Evolutionary conservation across 257 asterid species (phyloP), one percentile per base, ranked within the genome.

Genomic region (Sherardia arvensis): DNA sequence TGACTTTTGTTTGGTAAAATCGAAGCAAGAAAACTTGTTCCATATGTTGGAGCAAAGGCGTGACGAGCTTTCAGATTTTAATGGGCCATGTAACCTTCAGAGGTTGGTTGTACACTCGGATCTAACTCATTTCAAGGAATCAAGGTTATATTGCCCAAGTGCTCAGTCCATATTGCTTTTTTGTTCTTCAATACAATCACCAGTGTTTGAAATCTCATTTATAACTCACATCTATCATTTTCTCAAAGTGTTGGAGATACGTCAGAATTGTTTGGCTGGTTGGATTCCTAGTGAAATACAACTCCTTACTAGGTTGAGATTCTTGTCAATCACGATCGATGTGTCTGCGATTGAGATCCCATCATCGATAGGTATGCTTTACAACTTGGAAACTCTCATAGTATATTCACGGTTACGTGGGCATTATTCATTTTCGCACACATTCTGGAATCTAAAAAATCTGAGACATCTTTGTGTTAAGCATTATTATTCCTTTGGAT

Each of bases 291-390:
- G 56, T 27, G 51, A 32, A 7, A 32, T 66, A 21, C 23, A 28
- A 20, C 29, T 38, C 18, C 69, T 66, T 10, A 49, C 38, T 66
- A 38, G 26, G 17, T n/a, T 66, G 51, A 34, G 61, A 53, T 55
- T 32, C 51, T n/a, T 66, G 30, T 21, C 69, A 21, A 14, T 53
- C 2, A 4, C 2, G 3, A 14, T 25, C 7, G 5, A 4, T 17
- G 0, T 29, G 3, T 0, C 23, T 18, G n/a, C n/a, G n/a, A n/a
- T n/a, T n/a, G 26, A 7, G 11, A 49, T 49, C 7, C 55, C 55
- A 49, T n/a, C 55, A 7, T 49, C 27, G 3, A 0, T 49, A 18
- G 23, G 55, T 49, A 49, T 3, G 25, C 55, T 49, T 26, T 49
- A 6, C 55, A 49, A n/a, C 55, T 49, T 49, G 55, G 26, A 17